Evolutionary conservation across 345 rosid species (phyloP).

Genomic region (Rhodamnia argentea): DNA sequence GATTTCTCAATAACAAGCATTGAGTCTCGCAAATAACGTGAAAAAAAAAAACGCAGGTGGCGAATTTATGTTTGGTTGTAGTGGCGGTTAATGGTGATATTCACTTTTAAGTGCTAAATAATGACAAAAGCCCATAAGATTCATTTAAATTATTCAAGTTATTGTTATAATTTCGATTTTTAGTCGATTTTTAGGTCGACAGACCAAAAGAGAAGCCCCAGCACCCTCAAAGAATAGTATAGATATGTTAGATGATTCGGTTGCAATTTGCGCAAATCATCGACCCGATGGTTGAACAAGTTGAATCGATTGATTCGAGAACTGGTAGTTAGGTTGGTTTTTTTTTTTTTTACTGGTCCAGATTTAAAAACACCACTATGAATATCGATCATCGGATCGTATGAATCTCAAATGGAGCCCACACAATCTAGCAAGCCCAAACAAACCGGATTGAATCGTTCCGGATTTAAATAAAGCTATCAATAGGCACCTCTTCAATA

Average conservation of each 20-base stretch:
- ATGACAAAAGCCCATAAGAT: too few relatives aligned
- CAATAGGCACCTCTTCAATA: too few relatives aligned
- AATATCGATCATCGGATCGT: not conserved
- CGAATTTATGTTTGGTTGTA: too few relatives aligned
- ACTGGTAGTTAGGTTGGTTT: not conserved
- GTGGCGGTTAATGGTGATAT: too few relatives aligned
- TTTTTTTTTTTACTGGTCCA: not conserved
- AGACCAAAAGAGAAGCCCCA: not conserved
- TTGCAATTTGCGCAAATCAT: not conserved
- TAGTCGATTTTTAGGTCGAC: not conserved
- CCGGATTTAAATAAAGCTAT: too few relatives aligned
- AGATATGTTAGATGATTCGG: not conserved
- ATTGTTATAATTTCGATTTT: not conserved
- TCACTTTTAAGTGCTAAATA: too few relatives aligned
- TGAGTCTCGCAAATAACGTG: too few relatives aligned
- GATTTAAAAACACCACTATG: not conserved
- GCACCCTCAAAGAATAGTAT: not conserved
- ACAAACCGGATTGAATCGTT: not conserved
- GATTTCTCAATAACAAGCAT: too few relatives aligned
- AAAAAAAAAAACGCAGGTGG: too few relatives aligned
- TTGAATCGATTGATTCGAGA: not conserved
- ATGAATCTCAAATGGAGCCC: not conserved
- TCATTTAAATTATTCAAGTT: too few relatives aligned
- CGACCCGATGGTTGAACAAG: accelerated
- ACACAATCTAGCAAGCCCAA: not conserved